Evolutionary conservation across 1,284 basidiomycete genomes (phyloP), one percentile per base, ranked within the genome.

Genomic region (Inonotus hispidus): DNA sequence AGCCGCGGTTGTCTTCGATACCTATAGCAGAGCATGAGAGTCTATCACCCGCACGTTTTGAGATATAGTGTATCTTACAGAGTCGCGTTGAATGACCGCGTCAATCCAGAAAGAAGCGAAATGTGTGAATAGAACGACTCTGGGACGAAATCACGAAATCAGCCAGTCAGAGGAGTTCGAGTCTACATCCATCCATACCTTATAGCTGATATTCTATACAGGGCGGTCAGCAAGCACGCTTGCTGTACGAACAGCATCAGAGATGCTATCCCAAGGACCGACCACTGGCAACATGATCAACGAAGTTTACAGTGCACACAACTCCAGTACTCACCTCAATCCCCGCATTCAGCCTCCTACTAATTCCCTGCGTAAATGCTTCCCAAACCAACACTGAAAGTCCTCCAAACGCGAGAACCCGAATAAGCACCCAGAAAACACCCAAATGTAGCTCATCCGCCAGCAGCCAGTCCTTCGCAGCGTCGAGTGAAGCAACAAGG

Each of bases 351-450:
- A 46, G 8, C 46, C 57, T 53, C 66, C 78, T 83, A 54, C 74
- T 73, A 60, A 82, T 67, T 67, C 83, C 77, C 3, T 81, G 80
- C 0, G 80, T 82, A 50, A 76, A 65, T 1, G 71, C 77, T 64
- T 85, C 82, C 83, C 85, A 84, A 14, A 81, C 71, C 37, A 87
- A 63, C 49, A 82, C 78, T 21, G 81, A 83, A 55, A 88, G 67
- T 23, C 80, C 86, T 37, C 82, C 85, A 66, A 82, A 82, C 3
- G 84, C 85, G 56, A 90, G 74, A 47, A 88, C 77, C 63, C 88
- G 75, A 73, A 89, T 84, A 32, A 86, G 75, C 21, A 88, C 75
- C 89, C 88, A 90, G 68, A 89, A 86, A 5, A 87, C 80, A 11
- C 85, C 85, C 21, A 85, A 45, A 13, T 41, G 61, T 38, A 53